phyloP scores from a whole-genome alignment of 2,329 filamentous ascomycete genomes.

The Neonectria magnoliae region DNA sequence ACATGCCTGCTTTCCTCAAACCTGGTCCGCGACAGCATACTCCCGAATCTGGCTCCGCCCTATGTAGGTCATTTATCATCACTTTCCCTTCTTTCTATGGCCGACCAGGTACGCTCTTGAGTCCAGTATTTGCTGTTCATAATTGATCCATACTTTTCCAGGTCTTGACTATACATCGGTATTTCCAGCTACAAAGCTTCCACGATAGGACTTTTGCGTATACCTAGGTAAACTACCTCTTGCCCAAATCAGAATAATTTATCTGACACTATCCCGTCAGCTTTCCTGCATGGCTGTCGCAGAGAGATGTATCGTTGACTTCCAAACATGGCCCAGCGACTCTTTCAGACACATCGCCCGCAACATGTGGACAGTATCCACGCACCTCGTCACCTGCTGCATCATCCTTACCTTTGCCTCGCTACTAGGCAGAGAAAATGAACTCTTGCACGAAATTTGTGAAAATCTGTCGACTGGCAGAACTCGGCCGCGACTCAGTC shows the following conservation, averaged over 20 bases:
- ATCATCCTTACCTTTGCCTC: constrained; percentile 6
- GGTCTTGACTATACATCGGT: constrained; percentile 14
- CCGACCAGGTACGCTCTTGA: neutral
- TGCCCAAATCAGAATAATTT: neutral
- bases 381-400: constrained; percentile 10
- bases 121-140: neutral
- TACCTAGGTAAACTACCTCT: constrained; percentile 3
- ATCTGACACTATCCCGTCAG: neutral
- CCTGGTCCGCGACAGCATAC: neutral
- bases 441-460: neutral
- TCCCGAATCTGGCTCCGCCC: neutral
- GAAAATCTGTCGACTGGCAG: neutral
- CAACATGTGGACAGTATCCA: constrained; percentile 4
- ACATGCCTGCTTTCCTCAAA: constrained; percentile 1
- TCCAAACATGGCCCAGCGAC: neutral
- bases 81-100: constrained; percentile 5
- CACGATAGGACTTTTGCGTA: constrained; percentile 9
- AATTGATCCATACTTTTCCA: neutral
- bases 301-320: neutral
- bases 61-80: neutral
- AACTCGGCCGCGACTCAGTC: neutral
- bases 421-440: neutral
- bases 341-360: neutral
- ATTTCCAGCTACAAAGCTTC: constrained; percentile 22
- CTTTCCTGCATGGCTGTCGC: constrained; percentile 3